Percentiles rank a stretch among this genome's conserved stretches.
phyloP scores from a whole-genome alignment of 139 green algal species.

The Chlamydomonas eustigma region DNA sequence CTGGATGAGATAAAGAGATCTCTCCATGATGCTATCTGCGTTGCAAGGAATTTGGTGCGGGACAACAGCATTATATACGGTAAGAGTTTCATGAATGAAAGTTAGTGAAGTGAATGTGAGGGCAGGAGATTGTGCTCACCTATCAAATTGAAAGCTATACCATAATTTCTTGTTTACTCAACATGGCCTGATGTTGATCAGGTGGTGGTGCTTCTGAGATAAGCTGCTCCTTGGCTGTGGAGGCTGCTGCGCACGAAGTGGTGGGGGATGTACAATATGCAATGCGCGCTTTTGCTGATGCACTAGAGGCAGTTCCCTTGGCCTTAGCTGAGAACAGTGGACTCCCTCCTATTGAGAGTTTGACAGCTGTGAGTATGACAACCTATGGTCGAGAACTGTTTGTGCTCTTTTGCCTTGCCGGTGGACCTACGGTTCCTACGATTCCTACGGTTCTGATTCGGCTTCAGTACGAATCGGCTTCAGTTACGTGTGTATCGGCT shows the following conservation, averaged over 20 bases:
- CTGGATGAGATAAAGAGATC: conserved; percentile 88
- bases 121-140: neutral
- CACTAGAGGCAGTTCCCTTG: conserved; percentile 67
- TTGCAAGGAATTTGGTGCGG: conserved; percentile 95
- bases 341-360: conserved; percentile 84
- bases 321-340: conserved; percentile 95
- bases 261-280: conserved; percentile 91
- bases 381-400: no score
- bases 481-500: no score
- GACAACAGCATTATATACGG: conserved; percentile 97
- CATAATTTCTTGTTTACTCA: no score
- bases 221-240: conserved; percentile 84
- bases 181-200: no score
- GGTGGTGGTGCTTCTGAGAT: conserved; percentile 66
- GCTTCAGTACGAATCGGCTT: no score
- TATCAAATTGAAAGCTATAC: neutral
- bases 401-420: no score
- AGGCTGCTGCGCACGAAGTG: conserved; percentile 78
- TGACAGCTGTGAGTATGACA: conserved; percentile 73
- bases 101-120: neutral
- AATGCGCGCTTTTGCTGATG: conserved; percentile 94
- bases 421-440: no score
- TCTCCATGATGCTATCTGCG: conserved; percentile 97
- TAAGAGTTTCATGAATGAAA: neutral
- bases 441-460: no score